Base-by-base conservation (phyloP, 2,329 filamentous ascomycete genomes). In the Cordyceps javanica region DNA sequence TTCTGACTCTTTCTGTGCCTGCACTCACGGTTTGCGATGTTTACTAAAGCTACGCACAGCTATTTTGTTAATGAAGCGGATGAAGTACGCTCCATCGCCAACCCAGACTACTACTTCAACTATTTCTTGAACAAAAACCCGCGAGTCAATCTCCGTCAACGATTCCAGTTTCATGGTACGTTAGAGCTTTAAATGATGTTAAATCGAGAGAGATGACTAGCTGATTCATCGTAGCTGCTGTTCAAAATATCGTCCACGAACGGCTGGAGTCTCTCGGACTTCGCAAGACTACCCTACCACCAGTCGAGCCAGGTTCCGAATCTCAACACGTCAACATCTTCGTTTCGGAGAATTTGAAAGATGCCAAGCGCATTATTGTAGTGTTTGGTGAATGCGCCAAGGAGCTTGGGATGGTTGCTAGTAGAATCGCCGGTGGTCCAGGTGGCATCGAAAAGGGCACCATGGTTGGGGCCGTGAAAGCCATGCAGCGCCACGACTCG, bases 31-130 rank as follows among this genome's bases (percentile, higher is more conserved):
- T 41, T 34, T 7, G 42, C 55, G 42, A 60, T 19, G 9, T 45
- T 23, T 49, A 2, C n/a, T 26, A 9, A 54, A 10, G 16, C 23
- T n/a, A 5, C 9, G 7, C 8, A 21, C 60, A 92, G 90, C 44
- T 95, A 91, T 72, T 92, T 90, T 68, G 72, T 96, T 72, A 91
- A 90, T 63, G 79, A 86, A 0, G 72, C 85, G 0, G 90, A 93
- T 63, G 84, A 93, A 66, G 82, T 96, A 60, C 85, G 89, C 49
- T 85, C 79, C 60, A 86, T 89, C 56, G 75, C 81, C 23, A 75
- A 90, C 36, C 85, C 88, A 0, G 79, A 87, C 28, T 76, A 81
- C 62, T 87, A 86, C 67, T 96, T 90, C 76, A 82, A 89, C 63
- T 96, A 81, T 77, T 87, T 85, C 68, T 71, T 89, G 55, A 87